Base-by-base conservation (phyloP, 805 yeast species). In the Metschnikowia cerradonensis region DNA sequence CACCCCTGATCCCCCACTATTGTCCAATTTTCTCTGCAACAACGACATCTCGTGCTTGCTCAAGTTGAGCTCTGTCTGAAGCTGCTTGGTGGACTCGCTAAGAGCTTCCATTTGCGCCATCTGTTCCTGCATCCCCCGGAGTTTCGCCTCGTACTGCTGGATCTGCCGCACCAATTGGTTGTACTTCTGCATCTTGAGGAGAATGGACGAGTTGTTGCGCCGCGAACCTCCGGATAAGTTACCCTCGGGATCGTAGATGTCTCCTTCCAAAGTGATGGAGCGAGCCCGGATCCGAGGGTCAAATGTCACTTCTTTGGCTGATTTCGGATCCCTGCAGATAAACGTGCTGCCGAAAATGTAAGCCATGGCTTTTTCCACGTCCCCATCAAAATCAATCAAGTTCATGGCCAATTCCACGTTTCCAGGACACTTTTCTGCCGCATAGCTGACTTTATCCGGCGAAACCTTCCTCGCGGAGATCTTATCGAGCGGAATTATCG, bases 211-310 rank as follows among this genome's bases (percentile, higher is more conserved):
- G 14, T 80, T 71, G 45, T 74, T 73, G 55, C 76, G 82, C 58
- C 92, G 77, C 19, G 95, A 84, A n/a, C 98, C 98, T 44, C 99
- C 99, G 1, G 97, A 88, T 26, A 94, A 73, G 6, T 96, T 88
- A 14, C 99, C 99, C 57, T 86, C 90, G 0, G 99, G 99, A 64
- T 94, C 99, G 68, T 91, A 94, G 10, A 86, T 79, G 66, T 94
- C 99, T 47, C 99, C 99, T 48, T 90, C 91, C 33, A 88, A 66
- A 0, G 99, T 94, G 14, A 95, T 90, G 31, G 95, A 84, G 60
- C 90, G 83, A 0, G 91, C 77, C 55, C 89, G 77, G 14, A 92
- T 83, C 49, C 81, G 78, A 0, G 92, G 94, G 64, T 91, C 83
- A 65, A 90, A 90, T 0, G 97, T 89, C n/a, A 94, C 86, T 44